Percentiles rank a stretch among this genome's conserved stretches.
Conservation (phyloP, 176 grass and related monocot species). For the Eleusine indica region DNA sequence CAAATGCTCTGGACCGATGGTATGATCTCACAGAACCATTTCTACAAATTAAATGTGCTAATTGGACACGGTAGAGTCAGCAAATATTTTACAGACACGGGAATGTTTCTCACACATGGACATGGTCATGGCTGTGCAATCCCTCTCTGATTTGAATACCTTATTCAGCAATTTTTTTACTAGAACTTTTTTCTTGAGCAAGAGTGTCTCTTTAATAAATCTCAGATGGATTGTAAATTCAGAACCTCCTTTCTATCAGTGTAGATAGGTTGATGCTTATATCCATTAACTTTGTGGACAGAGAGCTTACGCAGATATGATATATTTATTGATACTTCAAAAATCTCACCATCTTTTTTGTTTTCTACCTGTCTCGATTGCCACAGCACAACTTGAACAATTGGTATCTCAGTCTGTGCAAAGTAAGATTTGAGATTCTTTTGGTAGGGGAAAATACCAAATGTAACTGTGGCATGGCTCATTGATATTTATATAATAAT, state of each 20-base stretch:
- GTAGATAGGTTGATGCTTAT: background rate
- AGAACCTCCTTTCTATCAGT: background rate
- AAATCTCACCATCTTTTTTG: background rate
- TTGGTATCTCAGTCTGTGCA: background rate
- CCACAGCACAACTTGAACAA: background rate
- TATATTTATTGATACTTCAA: background rate
- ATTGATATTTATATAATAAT: background rate
- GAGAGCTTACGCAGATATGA: background rate
- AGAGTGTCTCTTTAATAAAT: slow-evolving; percentile 16
- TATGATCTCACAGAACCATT: slow-evolving; percentile 39
- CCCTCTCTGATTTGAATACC: background rate
- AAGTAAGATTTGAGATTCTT: background rate
- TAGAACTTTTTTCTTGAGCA: background rate
- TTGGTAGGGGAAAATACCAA: background rate
- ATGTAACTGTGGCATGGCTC: background rate
- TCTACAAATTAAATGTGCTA: background rate
- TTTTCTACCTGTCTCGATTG: background rate
- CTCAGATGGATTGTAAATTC: background rate
- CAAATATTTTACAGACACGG: background rate
- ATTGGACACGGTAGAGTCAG: background rate
- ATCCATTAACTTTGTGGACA: background rate
- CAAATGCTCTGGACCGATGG: slow-evolving; percentile 51
- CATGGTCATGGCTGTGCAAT: background rate
- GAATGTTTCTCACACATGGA: too few species aligned
- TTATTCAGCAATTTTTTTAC: background rate